Base-by-base conservation (phyloP, 129 eudicot species). In the Cynara cardunculus region DNA sequence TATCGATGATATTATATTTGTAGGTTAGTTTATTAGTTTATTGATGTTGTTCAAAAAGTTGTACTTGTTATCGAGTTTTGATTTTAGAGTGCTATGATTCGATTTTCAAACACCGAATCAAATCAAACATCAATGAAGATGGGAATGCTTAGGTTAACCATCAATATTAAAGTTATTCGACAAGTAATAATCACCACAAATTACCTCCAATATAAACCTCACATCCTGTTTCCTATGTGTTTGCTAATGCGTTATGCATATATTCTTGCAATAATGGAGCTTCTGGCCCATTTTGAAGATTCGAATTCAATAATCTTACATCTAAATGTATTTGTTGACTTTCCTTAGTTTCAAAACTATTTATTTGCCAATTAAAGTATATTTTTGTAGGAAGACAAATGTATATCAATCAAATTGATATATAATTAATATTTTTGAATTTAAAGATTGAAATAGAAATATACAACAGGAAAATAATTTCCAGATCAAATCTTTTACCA, bases 171-270 rank as follows among this genome's bases (percentile, higher is more conserved):
- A 64, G 25, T 27, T 81, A 81, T 73, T 73, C 74, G 25, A 31
- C 56, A 39, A 73, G 56, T 72, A 61, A 25, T 74, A 21, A 32
- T 68, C 16, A 28, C 28, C 80, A 66, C 84, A 81, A 19, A 81
- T 41, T 13, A 39, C 13, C 65, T 27, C n/a, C 79, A 64, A 62
- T 5, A 72, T 68, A 9, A 81, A 28, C 31, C 66, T 70, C 68
- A 46, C 27, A 74, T 67, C 24, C n/a, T 10, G 49, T 27, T 41
- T 16, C 70, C 30, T n/a, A 66, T 66, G 27, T 81, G 37, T 81
- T 81, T 44, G 66, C 69, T 74, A 39, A 39, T 26, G 31, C 31
- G 3, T 1, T 31, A 31, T 31, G 74, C 34, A 81, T 65, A 81
- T 81, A 65, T 74, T 39, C 74, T n/a, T 37, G 16, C 3, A 25